Evolutionary conservation across 1,284 basidiomycete genomes (phyloP).

Genomic region (Melampsora americana): DNA sequence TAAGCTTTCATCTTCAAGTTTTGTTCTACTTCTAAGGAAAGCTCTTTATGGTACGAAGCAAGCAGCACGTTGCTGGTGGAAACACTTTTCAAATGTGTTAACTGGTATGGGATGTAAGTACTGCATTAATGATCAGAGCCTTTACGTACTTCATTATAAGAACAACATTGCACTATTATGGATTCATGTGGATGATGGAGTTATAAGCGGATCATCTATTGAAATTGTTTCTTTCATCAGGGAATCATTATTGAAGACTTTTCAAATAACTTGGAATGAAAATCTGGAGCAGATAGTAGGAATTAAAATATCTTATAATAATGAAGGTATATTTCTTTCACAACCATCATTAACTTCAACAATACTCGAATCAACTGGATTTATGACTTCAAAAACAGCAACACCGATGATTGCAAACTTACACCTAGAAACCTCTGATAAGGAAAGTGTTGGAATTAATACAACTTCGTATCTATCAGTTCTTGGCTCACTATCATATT

Average conservation of each 20-base stretch:
- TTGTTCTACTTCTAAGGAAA: background rate
- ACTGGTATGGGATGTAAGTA: background rate
- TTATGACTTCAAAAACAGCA: too few species aligned
- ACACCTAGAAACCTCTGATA: background rate
- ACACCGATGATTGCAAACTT: background rate
- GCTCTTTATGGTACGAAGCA: too few species aligned
- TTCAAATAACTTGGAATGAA: too few species aligned
- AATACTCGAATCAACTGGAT: background rate
- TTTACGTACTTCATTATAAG: background rate
- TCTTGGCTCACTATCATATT: background rate
- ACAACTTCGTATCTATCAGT: background rate
- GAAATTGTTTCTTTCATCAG: too few species aligned
- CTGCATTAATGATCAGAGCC: too few species aligned
- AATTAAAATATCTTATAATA: too few species aligned
- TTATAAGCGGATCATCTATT: background rate
- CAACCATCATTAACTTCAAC: background rate
- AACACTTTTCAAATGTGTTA: background rate
- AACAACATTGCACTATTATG: background rate
- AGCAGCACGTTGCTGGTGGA: conserved; percentile 1
- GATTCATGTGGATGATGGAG: conserved; percentile 11
- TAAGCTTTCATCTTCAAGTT: too few species aligned
- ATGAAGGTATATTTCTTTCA: background rate
- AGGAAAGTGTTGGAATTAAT: background rate
- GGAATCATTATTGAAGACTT: too few species aligned
- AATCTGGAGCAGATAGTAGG: too few species aligned